phyloP scores from a whole-genome alignment of 257 asterid genomes.

The Solanum pimpinellifolium region DNA sequence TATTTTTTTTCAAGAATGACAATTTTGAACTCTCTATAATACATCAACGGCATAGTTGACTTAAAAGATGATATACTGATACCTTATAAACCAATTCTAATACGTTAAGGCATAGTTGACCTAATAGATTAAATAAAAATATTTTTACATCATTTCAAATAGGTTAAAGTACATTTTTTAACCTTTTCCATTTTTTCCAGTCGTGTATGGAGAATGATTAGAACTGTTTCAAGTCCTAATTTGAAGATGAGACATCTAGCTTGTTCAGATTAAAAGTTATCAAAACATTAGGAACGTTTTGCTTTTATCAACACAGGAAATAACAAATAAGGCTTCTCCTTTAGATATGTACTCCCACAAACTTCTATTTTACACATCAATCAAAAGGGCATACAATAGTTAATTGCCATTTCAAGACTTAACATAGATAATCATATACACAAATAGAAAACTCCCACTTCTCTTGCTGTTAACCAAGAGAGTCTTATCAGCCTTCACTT shows the following conservation, averaged over 20 bases:
- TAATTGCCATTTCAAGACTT: not conserved
- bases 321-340: not conserved
- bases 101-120: not conserved
- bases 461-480: not conserved
- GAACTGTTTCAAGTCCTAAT: not conserved
- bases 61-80: not conserved
- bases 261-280: too few species aligned
- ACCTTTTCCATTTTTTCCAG: not conserved
- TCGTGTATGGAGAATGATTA: not conserved
- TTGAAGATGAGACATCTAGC: not conserved
- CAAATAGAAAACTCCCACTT: not conserved
- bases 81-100: not conserved
- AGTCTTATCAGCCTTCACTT: not conserved
- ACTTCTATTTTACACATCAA: not conserved
- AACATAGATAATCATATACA: not conserved
- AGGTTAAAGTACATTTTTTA: not conserved
- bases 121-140: not conserved
- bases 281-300: not conserved
- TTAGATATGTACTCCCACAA: not conserved
- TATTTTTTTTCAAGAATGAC: not conserved
- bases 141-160: too few species aligned
- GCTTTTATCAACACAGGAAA: not conserved
- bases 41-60: not conserved
- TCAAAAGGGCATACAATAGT: not conserved
- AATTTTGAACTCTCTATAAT: too few species aligned